Conservation (phyloP, 2,329 filamentous ascomycete genomes). For the Epichloe gansuensis region DNA sequence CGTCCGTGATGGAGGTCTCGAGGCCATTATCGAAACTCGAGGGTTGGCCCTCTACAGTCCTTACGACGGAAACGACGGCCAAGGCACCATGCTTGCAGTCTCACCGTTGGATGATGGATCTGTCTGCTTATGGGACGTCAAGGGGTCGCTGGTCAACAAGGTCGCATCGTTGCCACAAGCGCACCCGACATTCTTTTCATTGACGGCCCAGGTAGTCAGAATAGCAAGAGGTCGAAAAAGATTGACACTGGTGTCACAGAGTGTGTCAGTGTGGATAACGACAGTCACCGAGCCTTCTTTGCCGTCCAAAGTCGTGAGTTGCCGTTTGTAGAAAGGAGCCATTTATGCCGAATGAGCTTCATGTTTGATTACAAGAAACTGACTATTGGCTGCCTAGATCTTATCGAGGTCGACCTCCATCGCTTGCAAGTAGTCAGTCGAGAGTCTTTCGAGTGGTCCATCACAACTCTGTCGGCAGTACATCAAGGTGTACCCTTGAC, state of each 20-base stretch:
- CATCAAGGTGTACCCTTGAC: slow-evolving; percentile 58
- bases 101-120: slow-evolving; percentile 77
- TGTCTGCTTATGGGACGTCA: slow-evolving; percentile 75
- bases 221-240: slow-evolving; percentile 42
- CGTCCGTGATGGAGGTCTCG: slow-evolving; percentile 26
- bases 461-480: slow-evolving; percentile 68
- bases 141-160: slow-evolving; percentile 39
- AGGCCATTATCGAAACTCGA: slow-evolving; percentile 49
- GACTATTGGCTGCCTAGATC: slow-evolving; percentile 20
- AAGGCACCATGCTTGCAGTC: slow-evolving; percentile 43
- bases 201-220: slow-evolving; percentile 32
- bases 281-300: slow-evolving; percentile 58
- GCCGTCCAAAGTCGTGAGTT: slow-evolving; percentile 58
- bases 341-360: too few relatives aligned
- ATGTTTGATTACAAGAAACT: background rate
- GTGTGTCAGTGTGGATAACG: slow-evolving; percentile 67
- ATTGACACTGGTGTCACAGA: slow-evolving; percentile 66
- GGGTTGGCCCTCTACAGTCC: slow-evolving; percentile 56
- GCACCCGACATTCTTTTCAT: slow-evolving; percentile 52
- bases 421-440: slow-evolving; percentile 57
- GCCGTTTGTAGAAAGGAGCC: background rate
- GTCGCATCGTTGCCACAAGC: slow-evolving; percentile 54
- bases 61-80: slow-evolving; percentile 33
- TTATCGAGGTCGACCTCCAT: slow-evolving; percentile 72
- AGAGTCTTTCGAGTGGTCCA: slow-evolving; percentile 65